Conservation (phyloP, 2,329 filamentous ascomycete genomes). For the Ophidiomyces ophidiicola region DNA sequence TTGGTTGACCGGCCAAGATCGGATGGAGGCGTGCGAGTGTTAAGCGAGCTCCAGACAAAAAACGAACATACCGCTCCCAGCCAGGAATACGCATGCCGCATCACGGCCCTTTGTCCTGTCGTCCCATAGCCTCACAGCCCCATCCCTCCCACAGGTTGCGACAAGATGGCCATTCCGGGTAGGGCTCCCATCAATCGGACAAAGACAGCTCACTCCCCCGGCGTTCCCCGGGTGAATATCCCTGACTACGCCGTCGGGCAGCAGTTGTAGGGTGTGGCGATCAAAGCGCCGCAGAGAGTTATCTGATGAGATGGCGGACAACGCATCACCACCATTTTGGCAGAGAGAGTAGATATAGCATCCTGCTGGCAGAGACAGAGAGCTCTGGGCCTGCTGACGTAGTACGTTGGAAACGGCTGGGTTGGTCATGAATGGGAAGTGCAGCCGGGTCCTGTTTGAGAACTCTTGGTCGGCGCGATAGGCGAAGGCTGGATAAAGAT, state of each 20-base stretch:
- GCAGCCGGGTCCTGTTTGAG: background rate
- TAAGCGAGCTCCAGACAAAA: slow-evolving; percentile 1
- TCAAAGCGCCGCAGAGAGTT: slow-evolving; percentile 35
- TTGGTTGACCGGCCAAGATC: background rate
- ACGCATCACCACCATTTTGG: slow-evolving; percentile 20
- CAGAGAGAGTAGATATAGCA: slow-evolving; percentile 35
- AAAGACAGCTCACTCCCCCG: slow-evolving; percentile 30
- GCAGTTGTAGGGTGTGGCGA: slow-evolving; percentile 24
- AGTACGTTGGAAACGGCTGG: slow-evolving; percentile 11
- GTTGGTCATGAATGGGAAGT: slow-evolving; percentile 6
- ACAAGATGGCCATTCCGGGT: slow-evolving; percentile 16
- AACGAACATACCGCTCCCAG: slow-evolving; percentile 22
- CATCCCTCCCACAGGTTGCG: slow-evolving; percentile 26
- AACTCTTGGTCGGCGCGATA: background rate
- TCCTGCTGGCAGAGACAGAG: slow-evolving; percentile 28
- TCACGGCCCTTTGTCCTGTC: slow-evolving; percentile 22
- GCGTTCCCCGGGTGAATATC: slow-evolving; percentile 21
- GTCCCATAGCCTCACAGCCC: slow-evolving; percentile 34
- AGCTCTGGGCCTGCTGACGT: slow-evolving; percentile 18
- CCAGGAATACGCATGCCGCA: slow-evolving; percentile 26
- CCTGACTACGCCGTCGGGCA: slow-evolving; percentile 14
- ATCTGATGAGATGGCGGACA: slow-evolving; percentile 36
- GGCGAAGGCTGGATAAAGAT: no score
- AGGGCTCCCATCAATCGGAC: slow-evolving; percentile 5
- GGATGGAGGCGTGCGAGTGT: background rate